These are phyloP conservation scores for Penicillium paneum DNA, from an alignment of 2,329 filamentous ascomycete genomes.

Conservation along the genomic window DNA sequence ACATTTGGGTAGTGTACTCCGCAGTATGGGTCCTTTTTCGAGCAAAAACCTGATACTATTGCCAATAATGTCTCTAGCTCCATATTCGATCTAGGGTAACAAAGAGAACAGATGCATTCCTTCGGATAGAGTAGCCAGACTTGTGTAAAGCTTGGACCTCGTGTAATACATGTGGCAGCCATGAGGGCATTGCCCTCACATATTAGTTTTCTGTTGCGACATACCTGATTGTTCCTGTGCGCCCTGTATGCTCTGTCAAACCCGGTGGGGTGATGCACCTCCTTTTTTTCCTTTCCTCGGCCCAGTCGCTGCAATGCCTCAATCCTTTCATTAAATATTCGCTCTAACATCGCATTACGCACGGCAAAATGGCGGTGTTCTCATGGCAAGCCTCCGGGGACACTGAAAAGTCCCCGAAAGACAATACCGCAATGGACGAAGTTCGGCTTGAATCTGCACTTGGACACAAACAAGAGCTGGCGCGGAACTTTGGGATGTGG, in stretches of 20 bases:
- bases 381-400: conserved; percentile 2
- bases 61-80: conserved; percentile 10
- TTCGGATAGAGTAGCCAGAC: background rate
- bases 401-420: conserved; percentile 7
- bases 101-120: background rate
- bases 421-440: conserved; percentile 19
- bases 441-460: conserved; percentile 27
- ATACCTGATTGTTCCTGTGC: conserved; percentile 3
- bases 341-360: background rate
- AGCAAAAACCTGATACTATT: conserved; percentile 2
- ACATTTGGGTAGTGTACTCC: background rate
- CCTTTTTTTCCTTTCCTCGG: background rate
- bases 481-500: conserved; percentile 56
- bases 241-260: conserved; percentile 4
- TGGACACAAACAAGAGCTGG: conserved; percentile 59
- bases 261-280: conserved; percentile 4
- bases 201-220: conserved; percentile 15
- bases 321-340: background rate
- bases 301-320: background rate
- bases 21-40: background rate
- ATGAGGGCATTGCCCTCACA: conserved; percentile 23
- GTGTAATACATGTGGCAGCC: conserved; percentile 22
- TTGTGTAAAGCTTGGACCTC: conserved; percentile 7
- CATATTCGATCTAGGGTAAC: background rate
- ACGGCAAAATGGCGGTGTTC: conserved; percentile 10